These are phyloP conservation scores for Singerocomus inundabilis DNA, from an alignment of 1,284 basidiomycete genomes.

Conservation along the genomic window DNA sequence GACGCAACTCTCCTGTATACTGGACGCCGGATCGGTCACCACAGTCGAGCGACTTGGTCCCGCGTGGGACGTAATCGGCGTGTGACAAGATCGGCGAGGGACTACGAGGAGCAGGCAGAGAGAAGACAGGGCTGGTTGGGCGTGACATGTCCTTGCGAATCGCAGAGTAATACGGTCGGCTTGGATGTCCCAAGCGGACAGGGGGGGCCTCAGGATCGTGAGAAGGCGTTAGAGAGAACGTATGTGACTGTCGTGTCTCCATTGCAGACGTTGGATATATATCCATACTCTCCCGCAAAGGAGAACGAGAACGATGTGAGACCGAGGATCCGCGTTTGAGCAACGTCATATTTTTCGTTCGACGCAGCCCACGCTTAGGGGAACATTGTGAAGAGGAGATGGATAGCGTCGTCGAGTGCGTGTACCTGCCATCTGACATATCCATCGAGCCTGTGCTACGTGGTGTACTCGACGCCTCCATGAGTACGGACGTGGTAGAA, in stretches of 20 bases:
- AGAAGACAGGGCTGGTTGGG: slow-evolving; percentile 35
- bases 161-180: slow-evolving; percentile 59
- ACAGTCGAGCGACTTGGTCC: slow-evolving; percentile 33
- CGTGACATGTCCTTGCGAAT: slow-evolving; percentile 58
- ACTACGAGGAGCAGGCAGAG: slow-evolving; percentile 23
- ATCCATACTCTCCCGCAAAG: slow-evolving; percentile 23
- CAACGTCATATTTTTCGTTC: slow-evolving; percentile 38
- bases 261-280: slow-evolving; percentile 15
- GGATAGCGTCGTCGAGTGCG: slow-evolving; percentile 20
- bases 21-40: slow-evolving; percentile 25
- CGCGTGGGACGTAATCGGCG: slow-evolving; percentile 28
- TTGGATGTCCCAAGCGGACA: slow-evolving; percentile 50
- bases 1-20: slow-evolving; percentile 26
- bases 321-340: slow-evolving; percentile 40
- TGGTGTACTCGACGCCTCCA: slow-evolving; percentile 21
- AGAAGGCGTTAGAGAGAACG: slow-evolving; percentile 19
- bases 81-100: slow-evolving; percentile 27
- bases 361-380: slow-evolving; percentile 38
- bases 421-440: slow-evolving; percentile 14
- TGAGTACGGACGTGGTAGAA: slow-evolving; percentile 25
- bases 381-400: slow-evolving; percentile 26
- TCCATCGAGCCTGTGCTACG: slow-evolving; percentile 22
- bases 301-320: slow-evolving; percentile 38
- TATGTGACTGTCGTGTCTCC: slow-evolving; percentile 22
- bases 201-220: slow-evolving; percentile 27